Evolutionary conservation across 202 grass and related monocot species (phyloP), one percentile per base, ranked within the genome.

Genomic region (Carex arenaria): DNA sequence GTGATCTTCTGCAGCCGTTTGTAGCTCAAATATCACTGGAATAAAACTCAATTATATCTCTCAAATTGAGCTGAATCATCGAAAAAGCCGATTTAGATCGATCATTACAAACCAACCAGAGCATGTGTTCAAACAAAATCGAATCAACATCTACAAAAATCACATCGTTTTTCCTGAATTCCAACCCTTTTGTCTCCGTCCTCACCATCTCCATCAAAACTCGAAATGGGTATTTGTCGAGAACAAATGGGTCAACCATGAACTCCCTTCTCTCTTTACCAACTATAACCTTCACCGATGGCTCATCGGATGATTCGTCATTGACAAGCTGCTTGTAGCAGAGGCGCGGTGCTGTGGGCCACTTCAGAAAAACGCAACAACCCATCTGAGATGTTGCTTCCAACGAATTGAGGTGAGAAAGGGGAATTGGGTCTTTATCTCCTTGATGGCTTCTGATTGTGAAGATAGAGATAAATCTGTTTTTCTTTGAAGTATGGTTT

Each of bases 21-120:
- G 31, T 34, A 23, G 10, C 30, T 97, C 94, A 97, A 9, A 79
- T 90, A 83, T 99, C 96, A 89, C 89, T 91, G 17, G 96, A 87
- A 80, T 99, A 99, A 73, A 99, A 99, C 62, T 99, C 96, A 56
- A 99, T 92, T 85, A 99, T 99, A 84, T 99, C 96, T 87, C 85
- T 90, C 85, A 99, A 89, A 72, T 99, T 90, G 82, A 88, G 88
- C 74, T 92, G 87, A 10, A 95, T 79, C 84, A 95, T 76, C 19
- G 93, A 90, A 45, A 84, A 83, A 60, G 88, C 74, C n/a, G 84
- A 77, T 19, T 47, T 55, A 28, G 89, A 93, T 9, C 75, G 81
- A 13, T 89, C 91, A 47, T 93, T 86, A 89, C 85, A 76, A 52
- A 88, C 93, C 81, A 95, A 83, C 96, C 96, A 99, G 34, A 99